These are phyloP conservation scores for Mimosa pudica DNA, from an alignment of 306 rosid species.

Conservation along the genomic window DNA sequence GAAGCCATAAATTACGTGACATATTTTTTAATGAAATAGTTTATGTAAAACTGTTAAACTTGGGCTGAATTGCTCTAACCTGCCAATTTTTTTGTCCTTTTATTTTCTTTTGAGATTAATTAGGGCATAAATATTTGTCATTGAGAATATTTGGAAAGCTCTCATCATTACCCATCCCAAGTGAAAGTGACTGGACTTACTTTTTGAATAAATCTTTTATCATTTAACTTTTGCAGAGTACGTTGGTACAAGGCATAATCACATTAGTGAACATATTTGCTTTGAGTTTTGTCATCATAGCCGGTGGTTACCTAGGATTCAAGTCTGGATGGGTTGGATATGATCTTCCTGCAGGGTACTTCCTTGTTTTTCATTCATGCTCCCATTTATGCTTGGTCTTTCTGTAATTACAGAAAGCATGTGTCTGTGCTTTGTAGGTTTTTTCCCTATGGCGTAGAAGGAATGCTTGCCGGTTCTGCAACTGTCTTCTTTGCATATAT, in stretches of 20 bases:
- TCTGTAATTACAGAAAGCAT: constrained; percentile 22
- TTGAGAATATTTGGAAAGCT: background rate
- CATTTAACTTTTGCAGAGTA: constrained; percentile 66
- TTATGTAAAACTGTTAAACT: background rate
- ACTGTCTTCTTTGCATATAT: no score
- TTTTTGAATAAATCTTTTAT: background rate
- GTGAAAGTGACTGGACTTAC: background rate
- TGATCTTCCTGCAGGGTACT: constrained; percentile 74
- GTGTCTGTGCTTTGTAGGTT: constrained; percentile 59
- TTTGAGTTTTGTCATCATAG: constrained; percentile 72
- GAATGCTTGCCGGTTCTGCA: constrained; percentile 97
- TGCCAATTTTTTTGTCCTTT: background rate
- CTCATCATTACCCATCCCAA: background rate
- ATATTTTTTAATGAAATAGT: background rate
- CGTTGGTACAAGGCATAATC: constrained; percentile 67
- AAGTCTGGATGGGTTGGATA: constrained; percentile 95
- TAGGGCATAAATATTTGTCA: background rate
- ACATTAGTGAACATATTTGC: constrained; percentile 81
- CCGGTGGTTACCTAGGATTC: constrained; percentile 85
- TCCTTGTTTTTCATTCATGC: constrained; percentile 33
- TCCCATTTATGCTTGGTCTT: constrained; percentile 19
- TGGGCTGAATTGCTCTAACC: background rate
- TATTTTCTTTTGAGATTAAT: background rate
- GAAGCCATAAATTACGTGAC: background rate
- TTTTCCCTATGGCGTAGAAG: constrained; percentile 86